These are phyloP conservation scores for Albophoma yamanashiensis DNA, from an alignment of 2,329 filamentous ascomycete species.

Conservation along the genomic window DNA sequence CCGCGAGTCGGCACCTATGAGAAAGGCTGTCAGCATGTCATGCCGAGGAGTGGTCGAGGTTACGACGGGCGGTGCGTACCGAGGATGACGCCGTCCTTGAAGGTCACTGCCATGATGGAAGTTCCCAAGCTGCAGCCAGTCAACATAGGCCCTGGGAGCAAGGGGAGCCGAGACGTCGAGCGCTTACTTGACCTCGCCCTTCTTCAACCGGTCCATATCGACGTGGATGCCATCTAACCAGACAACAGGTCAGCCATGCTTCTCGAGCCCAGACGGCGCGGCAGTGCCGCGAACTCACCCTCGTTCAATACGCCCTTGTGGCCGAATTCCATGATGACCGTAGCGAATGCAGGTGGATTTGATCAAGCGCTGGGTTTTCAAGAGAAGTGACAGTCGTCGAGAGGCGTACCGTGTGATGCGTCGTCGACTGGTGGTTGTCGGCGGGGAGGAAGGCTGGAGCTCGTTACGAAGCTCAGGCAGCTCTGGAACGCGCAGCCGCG, in stretches of 20 bases:
- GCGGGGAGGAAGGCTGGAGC: conserved; percentile 24
- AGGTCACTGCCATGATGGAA: conserved; percentile 99
- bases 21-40: conserved; percentile 6
- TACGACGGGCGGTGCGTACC: conserved; percentile 33
- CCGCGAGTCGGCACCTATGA: conserved; percentile 77
- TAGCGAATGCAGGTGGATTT: neutral
- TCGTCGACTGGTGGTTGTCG: conserved; percentile 12
- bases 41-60: no score
- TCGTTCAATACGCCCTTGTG: conserved; percentile 52
- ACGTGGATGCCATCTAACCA: conserved; percentile 90
- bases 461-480: conserved; percentile 32
- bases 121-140: conserved; percentile 68
- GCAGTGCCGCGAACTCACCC: conserved; percentile 31
- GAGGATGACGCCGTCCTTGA: conserved; percentile 95
- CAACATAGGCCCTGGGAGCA: conserved; percentile 6
- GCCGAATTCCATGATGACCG: conserved; percentile 49
- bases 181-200: conserved; percentile 93
- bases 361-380: neutral
- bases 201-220: conserved; percentile 98
- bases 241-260: conserved; percentile 9
- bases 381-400: neutral
- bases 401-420: conserved; percentile 7
- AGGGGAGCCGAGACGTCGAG: neutral
- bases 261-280: neutral
- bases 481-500: conserved; percentile 33